Evolutionary conservation across 2,329 filamentous ascomycete genomes (phyloP).

Genomic region (Laburnicola sp.): DNA sequence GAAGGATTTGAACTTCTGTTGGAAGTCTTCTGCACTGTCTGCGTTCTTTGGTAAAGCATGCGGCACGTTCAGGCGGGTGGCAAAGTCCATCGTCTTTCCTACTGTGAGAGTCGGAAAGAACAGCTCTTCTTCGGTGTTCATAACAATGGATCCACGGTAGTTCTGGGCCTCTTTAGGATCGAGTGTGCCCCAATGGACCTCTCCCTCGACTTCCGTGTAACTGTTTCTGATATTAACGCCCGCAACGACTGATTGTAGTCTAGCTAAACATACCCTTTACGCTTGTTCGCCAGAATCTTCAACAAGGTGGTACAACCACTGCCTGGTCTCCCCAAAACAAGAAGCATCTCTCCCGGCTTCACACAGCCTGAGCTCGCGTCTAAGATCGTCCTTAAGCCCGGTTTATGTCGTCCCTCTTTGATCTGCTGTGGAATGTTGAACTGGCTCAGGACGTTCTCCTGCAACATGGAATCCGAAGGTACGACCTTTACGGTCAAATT

Average conservation of each 20-base stretch:
- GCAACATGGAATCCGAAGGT: slow-evolving; percentile 16
- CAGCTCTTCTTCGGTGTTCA: slow-evolving; percentile 59
- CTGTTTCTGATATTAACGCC: neutral
- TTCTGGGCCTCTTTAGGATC: slow-evolving; percentile 47
- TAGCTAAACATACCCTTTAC: neutral
- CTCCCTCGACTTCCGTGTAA: slow-evolving; percentile 22
- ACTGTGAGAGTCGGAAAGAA: slow-evolving; percentile 58
- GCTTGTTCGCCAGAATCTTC: neutral
- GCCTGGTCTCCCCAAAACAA: slow-evolving; percentile 48
- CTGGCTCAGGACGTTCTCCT: slow-evolving; percentile 23
- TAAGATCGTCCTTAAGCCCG: slow-evolving; percentile 17
- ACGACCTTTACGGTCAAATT: slow-evolving; percentile 22
- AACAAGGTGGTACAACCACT: slow-evolving; percentile 58
- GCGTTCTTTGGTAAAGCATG: slow-evolving; percentile 57
- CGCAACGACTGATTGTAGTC: neutral
- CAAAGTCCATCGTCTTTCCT: slow-evolving; percentile 58
- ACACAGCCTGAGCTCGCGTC: slow-evolving; percentile 64
- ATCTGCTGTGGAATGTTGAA: slow-evolving; percentile 21
- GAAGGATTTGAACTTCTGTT: slow-evolving; percentile 56
- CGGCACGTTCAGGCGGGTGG: slow-evolving; percentile 61
- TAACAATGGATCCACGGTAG: slow-evolving; percentile 61
- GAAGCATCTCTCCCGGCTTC: slow-evolving; percentile 57
- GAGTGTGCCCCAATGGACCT: slow-evolving; percentile 58
- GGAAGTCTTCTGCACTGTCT: slow-evolving; percentile 51
- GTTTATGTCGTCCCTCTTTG: slow-evolving; percentile 15